Conservation (phyloP, 2,329 filamentous ascomycete species). For the Fusarium sp. region DNA sequence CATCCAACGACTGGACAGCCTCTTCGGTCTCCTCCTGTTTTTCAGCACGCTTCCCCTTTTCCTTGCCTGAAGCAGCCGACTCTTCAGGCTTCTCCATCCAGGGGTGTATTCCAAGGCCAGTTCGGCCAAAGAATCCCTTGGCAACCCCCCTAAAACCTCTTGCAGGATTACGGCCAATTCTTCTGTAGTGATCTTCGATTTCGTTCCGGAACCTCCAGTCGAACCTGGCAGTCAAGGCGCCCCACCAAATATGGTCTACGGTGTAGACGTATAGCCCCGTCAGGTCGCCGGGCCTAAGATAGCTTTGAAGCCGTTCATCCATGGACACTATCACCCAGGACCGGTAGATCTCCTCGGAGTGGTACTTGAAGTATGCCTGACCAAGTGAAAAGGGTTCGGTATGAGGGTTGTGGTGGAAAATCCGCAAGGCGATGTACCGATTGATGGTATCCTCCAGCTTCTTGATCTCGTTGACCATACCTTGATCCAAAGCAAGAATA, state of each 20-base stretch:
- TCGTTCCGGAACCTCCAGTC: background rate
- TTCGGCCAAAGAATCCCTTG: background rate
- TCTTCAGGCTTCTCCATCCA: background rate
- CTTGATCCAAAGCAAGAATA: conserved; percentile 19
- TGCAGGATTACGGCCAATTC: background rate
- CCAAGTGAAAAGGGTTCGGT: background rate
- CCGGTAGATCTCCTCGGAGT: conserved; percentile 41
- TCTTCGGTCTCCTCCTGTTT: too few species aligned
- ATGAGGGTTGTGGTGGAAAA: conserved; percentile 39
- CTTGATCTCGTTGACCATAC: conserved; percentile 27
- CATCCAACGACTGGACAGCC: background rate
- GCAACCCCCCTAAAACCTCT: background rate
- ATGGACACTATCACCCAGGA: conserved; percentile 24
- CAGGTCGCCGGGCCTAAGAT: background rate
- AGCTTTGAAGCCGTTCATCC: background rate
- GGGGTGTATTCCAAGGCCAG: conserved; percentile 4
- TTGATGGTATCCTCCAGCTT: conserved; percentile 31
- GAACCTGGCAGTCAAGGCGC: background rate
- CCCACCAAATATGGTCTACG: conserved; percentile 12
- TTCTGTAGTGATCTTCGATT: background rate
- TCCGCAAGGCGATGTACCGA: conserved; percentile 38
- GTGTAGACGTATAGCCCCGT: conserved; percentile 15
- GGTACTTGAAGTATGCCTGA: conserved; percentile 30
- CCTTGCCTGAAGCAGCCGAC: background rate
- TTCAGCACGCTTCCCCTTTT: too few species aligned